phyloP scores from a whole-genome alignment of 2,329 filamentous ascomycete genomes.

The Basipetospora chlamydospora region DNA sequence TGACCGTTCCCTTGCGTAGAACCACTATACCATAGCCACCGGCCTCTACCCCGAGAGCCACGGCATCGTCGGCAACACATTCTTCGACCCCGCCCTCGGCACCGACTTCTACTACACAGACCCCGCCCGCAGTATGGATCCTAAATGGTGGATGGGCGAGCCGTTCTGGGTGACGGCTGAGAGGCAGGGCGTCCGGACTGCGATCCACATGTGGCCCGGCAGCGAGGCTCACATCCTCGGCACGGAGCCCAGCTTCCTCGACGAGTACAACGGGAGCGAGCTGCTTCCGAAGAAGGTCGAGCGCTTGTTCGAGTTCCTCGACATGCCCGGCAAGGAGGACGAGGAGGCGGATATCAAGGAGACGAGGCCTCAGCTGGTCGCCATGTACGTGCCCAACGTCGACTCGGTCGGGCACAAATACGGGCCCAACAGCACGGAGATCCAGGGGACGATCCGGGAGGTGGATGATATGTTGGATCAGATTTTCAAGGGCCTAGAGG shows the following conservation, averaged over 20 bases:
- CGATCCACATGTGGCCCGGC: conserved; percentile 97
- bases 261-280: conserved; percentile 73
- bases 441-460: conserved; percentile 58
- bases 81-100: conserved; percentile 69
- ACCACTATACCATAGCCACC: conserved; percentile 88
- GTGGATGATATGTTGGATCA: conserved; percentile 72
- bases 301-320: conserved; percentile 68
- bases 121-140: conserved; percentile 56
- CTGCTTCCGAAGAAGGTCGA: conserved; percentile 59
- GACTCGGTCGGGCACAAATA: conserved; percentile 76
- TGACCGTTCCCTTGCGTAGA: conserved; percentile 17
- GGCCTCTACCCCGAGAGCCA: conserved; percentile 87
- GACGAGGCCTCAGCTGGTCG: conserved; percentile 76
- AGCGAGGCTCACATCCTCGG: conserved; percentile 72
- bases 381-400: conserved; percentile 87
- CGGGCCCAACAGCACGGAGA: conserved; percentile 91
- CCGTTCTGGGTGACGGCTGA: conserved; percentile 92
- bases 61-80: conserved; percentile 84
- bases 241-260: conserved; percentile 66
- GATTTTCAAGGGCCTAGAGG: conserved; percentile 61
- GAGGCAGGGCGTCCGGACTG: conserved; percentile 59
- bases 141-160: conserved; percentile 91
- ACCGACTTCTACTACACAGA: conserved; percentile 85
- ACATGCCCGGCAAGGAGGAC: conserved; percentile 60
- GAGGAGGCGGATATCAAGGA: conserved; percentile 24